Evolutionary conservation across 306 rosid species (phyloP), one percentile per base, ranked within the genome.

Genomic region (Senna tora): DNA sequence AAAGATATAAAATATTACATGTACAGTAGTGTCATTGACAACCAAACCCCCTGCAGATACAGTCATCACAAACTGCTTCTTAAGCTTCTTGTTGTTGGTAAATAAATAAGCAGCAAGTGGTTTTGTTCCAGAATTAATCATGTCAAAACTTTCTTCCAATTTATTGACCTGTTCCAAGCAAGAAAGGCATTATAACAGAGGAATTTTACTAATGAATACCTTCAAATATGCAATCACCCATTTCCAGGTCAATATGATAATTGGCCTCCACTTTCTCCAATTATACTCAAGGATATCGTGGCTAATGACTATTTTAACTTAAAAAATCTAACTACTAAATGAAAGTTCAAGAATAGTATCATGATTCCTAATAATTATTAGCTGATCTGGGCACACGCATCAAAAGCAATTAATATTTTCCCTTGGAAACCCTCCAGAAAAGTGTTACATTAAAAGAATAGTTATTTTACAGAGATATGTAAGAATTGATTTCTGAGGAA

Each of bases 41-140:
- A 82, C 81, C 87, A 95, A n/a, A 64, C 96, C 99, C 53, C 99
- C 97, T 2, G 99, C 97, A 36, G 99, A 89, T 70, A 95, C 63
- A 5, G 60, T 72, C 68, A 0, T 45, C 41, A 95, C 96, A 73
- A 95, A 95, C 57, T 47, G 73, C 76, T 95, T 87, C 90, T 84
- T 95, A 70, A 95, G 90, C 78, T 73, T 81, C 76, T 89, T 82
- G 62, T 88, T 85, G 84, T 53, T 84, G 69, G 99, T 86, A 72
- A 95, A 95, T 67, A 95, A 53, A 80, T 95, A 95, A n/a, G 99
- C 99, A 22, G 99, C 99, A 6, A 95, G 97, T 45, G 99, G 99
- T 80, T 95, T 95, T 75, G 99, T 1, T 71, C 88, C 92, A 5
- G 99, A 88, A 72, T 78, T 84, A 72, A 95, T 90, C 78, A 92